Evolutionary conservation across 2,329 filamentous ascomycete species (phyloP), one percentile per base, ranked within the genome.

Genomic region (Macrophomina tecta): DNA sequence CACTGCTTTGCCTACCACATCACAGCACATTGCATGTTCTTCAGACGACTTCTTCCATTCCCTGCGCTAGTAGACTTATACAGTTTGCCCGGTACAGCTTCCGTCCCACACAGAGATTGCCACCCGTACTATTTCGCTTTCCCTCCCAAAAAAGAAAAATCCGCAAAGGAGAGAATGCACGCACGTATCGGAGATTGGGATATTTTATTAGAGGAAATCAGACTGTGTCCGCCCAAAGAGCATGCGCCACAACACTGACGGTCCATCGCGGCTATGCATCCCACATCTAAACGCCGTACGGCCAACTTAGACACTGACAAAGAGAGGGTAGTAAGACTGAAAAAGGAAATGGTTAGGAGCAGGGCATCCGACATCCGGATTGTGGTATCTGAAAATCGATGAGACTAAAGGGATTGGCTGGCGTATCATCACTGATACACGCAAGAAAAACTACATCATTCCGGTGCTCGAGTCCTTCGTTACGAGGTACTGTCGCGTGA

Each of bases 371-470:
- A 55, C 58, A 42, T 52, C 49, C 56, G 48, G 65, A 62, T 30
- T 67, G 56, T 67, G 65, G 45, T 63, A 67, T 67, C 56, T 63
- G 65, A 62, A 63, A 63, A 51, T 56, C 40, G 65, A 63, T 30
- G 49, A 63, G 51, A 67, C n/a, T 48, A 38, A 53, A 65, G 51
- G 51, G 51, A 58, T 38, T 48, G 56, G 58, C 40, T 63, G 56
- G 28, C 40, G 51, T 62, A 66, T 63, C 56, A 62, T 67, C 36
- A 34, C 65, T 60, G 58, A 45, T 49, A 67, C 51, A 62, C 34
- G 45, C 51, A 48, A 63, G 42, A 67, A 48, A 65, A 55, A 51
- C 45, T 55, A 65, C 52, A 51, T 58, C 51, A 58, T 56, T 49
- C 52, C 63, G 45, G 40, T 34, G 48, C 62, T 36, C 51, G 16